phyloP scores from a whole-genome alignment of 768 basidiomycete genomes.

The Tricholoma sp. region DNA sequence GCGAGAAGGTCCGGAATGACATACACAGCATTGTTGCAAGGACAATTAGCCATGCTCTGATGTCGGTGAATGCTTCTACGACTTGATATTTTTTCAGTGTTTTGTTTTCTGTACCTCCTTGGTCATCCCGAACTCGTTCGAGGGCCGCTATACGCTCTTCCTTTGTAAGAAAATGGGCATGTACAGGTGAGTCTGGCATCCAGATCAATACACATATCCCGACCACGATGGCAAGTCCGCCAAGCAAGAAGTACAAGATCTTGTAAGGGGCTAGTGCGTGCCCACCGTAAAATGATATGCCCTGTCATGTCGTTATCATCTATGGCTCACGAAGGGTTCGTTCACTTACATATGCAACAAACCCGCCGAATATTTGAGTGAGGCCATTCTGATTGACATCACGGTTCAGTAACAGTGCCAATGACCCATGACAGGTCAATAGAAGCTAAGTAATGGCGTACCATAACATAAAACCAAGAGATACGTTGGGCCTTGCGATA shows the following conservation, averaged over 20 bases:
- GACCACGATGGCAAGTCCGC: slow-evolving; percentile 55
- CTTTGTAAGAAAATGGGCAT: slow-evolving; percentile 48
- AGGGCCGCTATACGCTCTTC: slow-evolving; percentile 59
- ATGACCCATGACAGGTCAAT: too few species aligned
- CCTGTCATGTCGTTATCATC: slow-evolving; percentile 25
- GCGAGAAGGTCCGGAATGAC: slow-evolving; percentile 13
- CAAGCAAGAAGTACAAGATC: slow-evolving; percentile 57
- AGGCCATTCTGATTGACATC: slow-evolving; percentile 42
- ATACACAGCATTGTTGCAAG: slow-evolving; percentile 53
- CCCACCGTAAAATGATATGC: slow-evolving; percentile 51
- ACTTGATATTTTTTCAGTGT: slow-evolving; percentile 54
- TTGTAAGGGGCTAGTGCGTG: slow-evolving; percentile 48
- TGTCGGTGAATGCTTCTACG: slow-evolving; percentile 41
- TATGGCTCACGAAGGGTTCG: neutral
- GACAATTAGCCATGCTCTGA: slow-evolving; percentile 60
- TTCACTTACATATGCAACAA: slow-evolving; percentile 50
- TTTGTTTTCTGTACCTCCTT: slow-evolving; percentile 60
- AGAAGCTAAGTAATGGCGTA: slow-evolving; percentile 13
- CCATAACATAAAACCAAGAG: slow-evolving; percentile 67
- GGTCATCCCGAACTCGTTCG: slow-evolving; percentile 63
- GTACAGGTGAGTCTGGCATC: slow-evolving; percentile 64
- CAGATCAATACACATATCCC: slow-evolving; percentile 52
- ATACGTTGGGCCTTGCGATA: slow-evolving; percentile 44
- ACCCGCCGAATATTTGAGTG: slow-evolving; percentile 57
- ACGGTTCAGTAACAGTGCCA: neutral